A percentile compares a stretch with the other conserved stretches of the same genome.
phyloP scores from a whole-genome alignment of 2,329 filamentous ascomycete species.

The Exophiala oligosperma region DNA sequence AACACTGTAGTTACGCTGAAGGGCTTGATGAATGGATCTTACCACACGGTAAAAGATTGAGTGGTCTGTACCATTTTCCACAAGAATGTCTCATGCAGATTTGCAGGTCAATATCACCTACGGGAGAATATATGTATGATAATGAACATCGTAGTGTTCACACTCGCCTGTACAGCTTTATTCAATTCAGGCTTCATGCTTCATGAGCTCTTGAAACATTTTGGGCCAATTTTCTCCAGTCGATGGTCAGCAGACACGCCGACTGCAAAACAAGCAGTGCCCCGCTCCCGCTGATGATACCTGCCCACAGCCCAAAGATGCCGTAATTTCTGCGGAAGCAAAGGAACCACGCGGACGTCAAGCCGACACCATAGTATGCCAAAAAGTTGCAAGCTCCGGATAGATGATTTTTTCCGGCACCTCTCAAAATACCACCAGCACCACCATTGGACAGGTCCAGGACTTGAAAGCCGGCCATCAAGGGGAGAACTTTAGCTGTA shows the following conservation, averaged over 20 bases:
- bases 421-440: conserved; percentile 15
- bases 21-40: too few species aligned
- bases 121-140: too few species aligned
- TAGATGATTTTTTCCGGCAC: conserved; percentile 16
- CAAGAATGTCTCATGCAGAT: too few species aligned
- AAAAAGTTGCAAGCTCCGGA: conserved; percentile 16
- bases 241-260: conserved; percentile 15
- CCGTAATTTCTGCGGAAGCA: conserved; percentile 22
- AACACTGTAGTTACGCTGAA: too few species aligned
- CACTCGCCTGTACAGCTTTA: not conserved
- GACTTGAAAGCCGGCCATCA: conserved; percentile 21
- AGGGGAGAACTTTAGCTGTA: conserved; percentile 11
- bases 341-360: conserved; percentile 23
- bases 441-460: conserved; percentile 20
- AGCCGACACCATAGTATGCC: conserved; percentile 20
- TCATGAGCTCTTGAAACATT: conserved; percentile 3
- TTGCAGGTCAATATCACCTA: too few species aligned
- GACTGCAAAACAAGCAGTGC: conserved; percentile 22
- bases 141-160: not conserved
- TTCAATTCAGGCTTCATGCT: not conserved
- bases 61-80: too few species aligned
- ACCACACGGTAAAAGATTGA: too few species aligned
- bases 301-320: conserved; percentile 27
- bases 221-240: conserved; percentile 14
- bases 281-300: conserved; percentile 23